A percentile compares a stretch with the other conserved stretches of the same genome.
phyloP scores from a whole-genome alignment of 768 basidiomycete genomes.

The Naganishia vaughanmartiniae region DNA sequence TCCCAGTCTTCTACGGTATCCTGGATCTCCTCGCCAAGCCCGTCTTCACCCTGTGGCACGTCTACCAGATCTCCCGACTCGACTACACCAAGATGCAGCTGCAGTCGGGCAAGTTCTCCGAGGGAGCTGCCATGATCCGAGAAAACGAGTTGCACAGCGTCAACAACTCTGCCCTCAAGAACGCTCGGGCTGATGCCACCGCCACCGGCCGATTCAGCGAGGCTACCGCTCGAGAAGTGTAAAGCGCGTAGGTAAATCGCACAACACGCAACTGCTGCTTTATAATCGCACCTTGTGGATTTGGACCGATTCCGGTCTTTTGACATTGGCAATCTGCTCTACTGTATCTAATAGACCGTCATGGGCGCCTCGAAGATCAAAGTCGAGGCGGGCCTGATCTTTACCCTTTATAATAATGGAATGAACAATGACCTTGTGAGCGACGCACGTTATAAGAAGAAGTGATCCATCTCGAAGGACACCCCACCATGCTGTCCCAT shows the following conservation, averaged over 20 bases:
- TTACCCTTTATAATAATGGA: not conserved
- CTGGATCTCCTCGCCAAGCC: conserved; percentile 54
- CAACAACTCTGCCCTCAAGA: conserved; percentile 24
- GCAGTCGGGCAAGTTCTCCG: conserved; percentile 49
- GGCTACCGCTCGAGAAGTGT: conserved; percentile 59
- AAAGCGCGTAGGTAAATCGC: not conserved
- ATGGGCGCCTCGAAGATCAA: not conserved
- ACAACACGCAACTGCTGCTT: not conserved
- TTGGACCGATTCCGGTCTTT: not conserved
- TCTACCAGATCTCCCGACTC: conserved; percentile 44
- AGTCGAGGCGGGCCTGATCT: not conserved
- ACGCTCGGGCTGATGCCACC: conserved; percentile 29
- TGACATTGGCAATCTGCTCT: not conserved
- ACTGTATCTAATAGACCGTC: not conserved
- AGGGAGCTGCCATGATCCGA: conserved; percentile 31
- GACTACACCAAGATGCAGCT: conserved; percentile 51
- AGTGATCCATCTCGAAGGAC: no score
- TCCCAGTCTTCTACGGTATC: conserved; percentile 56
- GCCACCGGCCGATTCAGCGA: conserved; percentile 30
- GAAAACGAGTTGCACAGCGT: conserved; percentile 40
- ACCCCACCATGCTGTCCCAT: no score
- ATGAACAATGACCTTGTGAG: not conserved
- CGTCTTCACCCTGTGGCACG: conserved; percentile 50
- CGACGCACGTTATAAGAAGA: no score
- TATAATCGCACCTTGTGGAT: not conserved